Conservation (phyloP, 768 basidiomycete genomes). For the Pisolithus sp. region DNA sequence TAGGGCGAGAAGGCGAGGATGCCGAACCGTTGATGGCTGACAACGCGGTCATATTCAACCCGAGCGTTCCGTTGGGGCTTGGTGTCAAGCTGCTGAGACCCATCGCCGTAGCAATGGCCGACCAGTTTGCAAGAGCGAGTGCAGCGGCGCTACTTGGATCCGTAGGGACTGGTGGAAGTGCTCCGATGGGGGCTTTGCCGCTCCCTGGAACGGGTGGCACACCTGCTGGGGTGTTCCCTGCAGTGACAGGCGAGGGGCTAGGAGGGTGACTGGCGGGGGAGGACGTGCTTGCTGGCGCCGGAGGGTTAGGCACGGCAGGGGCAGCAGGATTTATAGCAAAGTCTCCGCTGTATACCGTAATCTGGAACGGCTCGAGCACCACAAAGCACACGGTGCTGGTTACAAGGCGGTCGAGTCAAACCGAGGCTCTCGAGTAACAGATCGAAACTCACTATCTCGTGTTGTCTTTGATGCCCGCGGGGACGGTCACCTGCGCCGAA, state of each 20-base stretch:
- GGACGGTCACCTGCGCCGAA: constrained; percentile 23
- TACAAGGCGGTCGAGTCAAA: background rate
- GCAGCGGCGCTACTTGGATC: too few species aligned
- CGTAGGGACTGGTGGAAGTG: too few species aligned
- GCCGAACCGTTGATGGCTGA: too few species aligned
- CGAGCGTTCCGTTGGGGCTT: too few species aligned
- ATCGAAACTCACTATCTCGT: constrained; percentile 27
- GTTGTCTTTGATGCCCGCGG: constrained; percentile 18
- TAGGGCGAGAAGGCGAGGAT: too few species aligned
- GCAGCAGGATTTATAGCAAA: constrained; percentile 34
- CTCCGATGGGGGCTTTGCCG: too few species aligned
- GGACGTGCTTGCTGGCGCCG: constrained; percentile 1
- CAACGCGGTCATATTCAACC: too few species aligned
- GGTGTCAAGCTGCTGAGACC: too few species aligned
- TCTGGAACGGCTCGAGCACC: constrained; percentile 16
- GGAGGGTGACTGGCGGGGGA: background rate
- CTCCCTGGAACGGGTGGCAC: too few species aligned
- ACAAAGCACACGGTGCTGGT: constrained; percentile 30
- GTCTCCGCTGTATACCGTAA: constrained; percentile 43
- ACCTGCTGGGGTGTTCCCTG: too few species aligned
- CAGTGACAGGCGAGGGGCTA: background rate
- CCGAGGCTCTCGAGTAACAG: background rate
- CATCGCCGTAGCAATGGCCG: too few species aligned
- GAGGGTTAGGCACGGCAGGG: background rate
- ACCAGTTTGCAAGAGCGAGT: too few species aligned